A percentile compares a stretch with the other conserved stretches of the same genome.
Evolutionary conservation across 1,139 yeast genomes (phyloP).

Genomic region (Suhomyces taliae): DNA sequence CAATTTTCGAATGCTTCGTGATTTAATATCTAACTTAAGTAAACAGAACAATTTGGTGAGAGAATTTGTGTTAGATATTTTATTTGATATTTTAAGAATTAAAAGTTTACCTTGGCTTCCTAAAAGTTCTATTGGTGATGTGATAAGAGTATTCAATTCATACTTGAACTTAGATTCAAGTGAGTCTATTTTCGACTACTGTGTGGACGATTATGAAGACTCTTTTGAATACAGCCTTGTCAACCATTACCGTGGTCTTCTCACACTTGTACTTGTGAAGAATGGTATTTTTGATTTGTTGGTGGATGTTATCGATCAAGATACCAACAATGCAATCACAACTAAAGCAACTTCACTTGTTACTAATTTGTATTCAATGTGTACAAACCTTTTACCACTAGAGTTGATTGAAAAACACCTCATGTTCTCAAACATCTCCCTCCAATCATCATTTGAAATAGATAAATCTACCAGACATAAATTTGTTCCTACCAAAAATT

Average conservation of each 20-base stretch:
- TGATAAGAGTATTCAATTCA: constrained; percentile 16
- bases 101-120: constrained; percentile 60
- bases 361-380: constrained; percentile 59
- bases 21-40: constrained; percentile 61
- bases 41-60: constrained; percentile 59
- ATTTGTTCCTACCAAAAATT: constrained; percentile 28
- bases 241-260: constrained; percentile 64
- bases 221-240: constrained; percentile 23
- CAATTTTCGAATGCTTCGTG: constrained; percentile 55
- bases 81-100: constrained; percentile 67
- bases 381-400: constrained; percentile 54
- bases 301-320: constrained; percentile 46
- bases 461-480: constrained; percentile 39
- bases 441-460: constrained; percentile 32
- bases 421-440: constrained; percentile 12
- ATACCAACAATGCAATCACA: constrained; percentile 44
- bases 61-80: constrained; percentile 65
- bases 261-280: constrained; percentile 53
- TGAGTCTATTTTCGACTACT: constrained; percentile 3
- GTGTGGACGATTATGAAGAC: background rate
- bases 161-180: background rate
- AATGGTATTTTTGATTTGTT: constrained; percentile 58
- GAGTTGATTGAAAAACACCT: constrained; percentile 23
- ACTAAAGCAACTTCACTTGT: constrained; percentile 64
- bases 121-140: constrained; percentile 36